A percentile compares a stretch with the other conserved stretches of the same genome.
Conservation (phyloP, 345 rosid genomes). For the Mercurialis annua region DNA sequence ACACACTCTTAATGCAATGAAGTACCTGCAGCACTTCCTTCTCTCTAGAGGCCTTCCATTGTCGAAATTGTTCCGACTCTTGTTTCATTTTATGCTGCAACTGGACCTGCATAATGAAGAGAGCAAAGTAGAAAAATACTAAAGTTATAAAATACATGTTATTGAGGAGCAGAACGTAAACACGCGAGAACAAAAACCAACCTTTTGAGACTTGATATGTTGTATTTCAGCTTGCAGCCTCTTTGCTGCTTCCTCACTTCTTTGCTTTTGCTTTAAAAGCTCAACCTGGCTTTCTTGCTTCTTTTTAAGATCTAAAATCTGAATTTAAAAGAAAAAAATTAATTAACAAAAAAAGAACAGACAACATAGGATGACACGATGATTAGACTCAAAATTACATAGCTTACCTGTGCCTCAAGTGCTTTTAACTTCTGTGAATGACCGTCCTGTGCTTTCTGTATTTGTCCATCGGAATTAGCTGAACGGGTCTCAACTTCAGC, state of each 20-base stretch:
- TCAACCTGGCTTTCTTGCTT: slow-evolving; percentile 88
- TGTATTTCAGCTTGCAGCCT: slow-evolving; percentile 93
- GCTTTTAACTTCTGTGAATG: slow-evolving; percentile 79
- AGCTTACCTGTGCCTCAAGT: slow-evolving; percentile 74
- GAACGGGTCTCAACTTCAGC: slow-evolving; percentile 85
- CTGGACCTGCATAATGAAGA: slow-evolving; percentile 59
- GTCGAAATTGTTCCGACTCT: slow-evolving; percentile 97
- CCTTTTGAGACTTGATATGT: slow-evolving; percentile 93
- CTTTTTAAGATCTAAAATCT: slow-evolving; percentile 86
- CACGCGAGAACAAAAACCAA: slow-evolving; percentile 3
- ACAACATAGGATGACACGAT: background rate
- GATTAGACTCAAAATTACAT: background rate
- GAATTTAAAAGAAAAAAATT: slow-evolving; percentile 10
- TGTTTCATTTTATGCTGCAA: slow-evolving; percentile 94
- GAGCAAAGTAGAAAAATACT: background rate
- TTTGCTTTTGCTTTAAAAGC: slow-evolving; percentile 89
- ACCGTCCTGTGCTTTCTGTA: slow-evolving; percentile 69
- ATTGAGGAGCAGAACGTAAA: background rate
- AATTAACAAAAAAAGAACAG: background rate
- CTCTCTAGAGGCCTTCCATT: slow-evolving; percentile 95
- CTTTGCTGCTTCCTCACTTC: slow-evolving; percentile 89
- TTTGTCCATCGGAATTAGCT: slow-evolving; percentile 73
- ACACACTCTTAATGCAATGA: background rate
- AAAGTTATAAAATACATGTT: background rate
- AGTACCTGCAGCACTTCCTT: slow-evolving; percentile 90